Percentiles rank a stretch among this genome's conserved stretches.
These are phyloP conservation scores for Wickerhamiella pararugosa DNA, from an alignment of 1,139 yeast genomes.

Conservation along the genomic window DNA sequence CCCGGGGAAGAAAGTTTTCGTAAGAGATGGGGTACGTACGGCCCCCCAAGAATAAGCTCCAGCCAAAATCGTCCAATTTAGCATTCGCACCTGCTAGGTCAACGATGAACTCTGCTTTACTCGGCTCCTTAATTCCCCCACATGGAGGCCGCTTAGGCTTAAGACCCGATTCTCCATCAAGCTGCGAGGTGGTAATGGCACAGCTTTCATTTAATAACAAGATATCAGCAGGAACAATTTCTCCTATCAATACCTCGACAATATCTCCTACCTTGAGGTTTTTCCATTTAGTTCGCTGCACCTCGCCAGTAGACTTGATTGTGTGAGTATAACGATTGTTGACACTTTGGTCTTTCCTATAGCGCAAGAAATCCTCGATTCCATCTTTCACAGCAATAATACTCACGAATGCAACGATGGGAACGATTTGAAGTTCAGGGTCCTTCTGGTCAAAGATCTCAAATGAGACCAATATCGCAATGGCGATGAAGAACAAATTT, in stretches of 20 bases:
- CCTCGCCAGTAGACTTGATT: not conserved
- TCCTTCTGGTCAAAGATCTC: slow-evolving; percentile 80
- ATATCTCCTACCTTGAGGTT: slow-evolving; percentile 79
- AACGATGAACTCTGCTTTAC: slow-evolving; percentile 53
- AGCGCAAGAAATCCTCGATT: slow-evolving; percentile 80
- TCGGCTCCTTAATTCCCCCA: no score
- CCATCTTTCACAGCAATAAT: slow-evolving; percentile 90
- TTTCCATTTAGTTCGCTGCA: slow-evolving; percentile 70
- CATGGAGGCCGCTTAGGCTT: slow-evolving; percentile 38
- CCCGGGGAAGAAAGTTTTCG: slow-evolving; percentile 71
- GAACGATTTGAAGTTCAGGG: slow-evolving; percentile 86
- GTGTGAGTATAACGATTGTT: slow-evolving; percentile 34
- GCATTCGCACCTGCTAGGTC: slow-evolving; percentile 89
- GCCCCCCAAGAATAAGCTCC: slow-evolving; percentile 17
- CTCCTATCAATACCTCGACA: slow-evolving; percentile 68
- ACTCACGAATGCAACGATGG: slow-evolving; percentile 78
- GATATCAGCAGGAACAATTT: slow-evolving; percentile 90
- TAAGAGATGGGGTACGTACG: slow-evolving; percentile 40
- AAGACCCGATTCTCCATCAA: slow-evolving; percentile 92
- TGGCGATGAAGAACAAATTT: slow-evolving; percentile 66
- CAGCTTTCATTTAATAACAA: slow-evolving; percentile 72
- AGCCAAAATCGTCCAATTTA: slow-evolving; percentile 43
- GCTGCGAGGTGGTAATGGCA: slow-evolving; percentile 80
- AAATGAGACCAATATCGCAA: slow-evolving; percentile 68
- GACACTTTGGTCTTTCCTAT: slow-evolving; percentile 61